These are phyloP conservation scores for Elsinoe perseae DNA, from an alignment of 2,329 filamentous ascomycete genomes.

Conservation along the genomic window DNA sequence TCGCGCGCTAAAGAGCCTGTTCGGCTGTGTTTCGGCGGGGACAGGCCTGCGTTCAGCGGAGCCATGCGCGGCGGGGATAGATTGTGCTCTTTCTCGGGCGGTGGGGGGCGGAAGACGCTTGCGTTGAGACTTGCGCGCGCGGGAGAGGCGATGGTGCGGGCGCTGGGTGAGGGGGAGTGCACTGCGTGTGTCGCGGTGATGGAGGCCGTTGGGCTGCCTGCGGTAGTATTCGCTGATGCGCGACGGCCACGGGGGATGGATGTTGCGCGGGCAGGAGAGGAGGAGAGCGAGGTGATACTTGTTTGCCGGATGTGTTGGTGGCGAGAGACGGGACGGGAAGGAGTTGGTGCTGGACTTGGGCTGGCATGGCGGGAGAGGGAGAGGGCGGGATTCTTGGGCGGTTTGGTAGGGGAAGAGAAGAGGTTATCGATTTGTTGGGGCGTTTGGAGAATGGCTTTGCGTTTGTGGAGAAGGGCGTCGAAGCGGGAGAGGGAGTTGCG, in stretches of 20 bases:
- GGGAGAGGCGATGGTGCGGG: neutral
- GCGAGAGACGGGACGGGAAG: slow-evolving; percentile 21
- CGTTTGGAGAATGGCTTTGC: slow-evolving; percentile 41
- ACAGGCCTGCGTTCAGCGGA: neutral
- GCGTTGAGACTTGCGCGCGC: neutral
- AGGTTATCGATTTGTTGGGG: slow-evolving; percentile 8
- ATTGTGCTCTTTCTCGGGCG: slow-evolving; percentile 24
- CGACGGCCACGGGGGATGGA: slow-evolving; percentile 11
- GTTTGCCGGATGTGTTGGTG: slow-evolving; percentile 19
- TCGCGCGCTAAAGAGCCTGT: neutral
- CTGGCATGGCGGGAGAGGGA: slow-evolving; percentile 12
- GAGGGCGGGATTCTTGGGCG: neutral
- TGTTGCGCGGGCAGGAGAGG: neutral
- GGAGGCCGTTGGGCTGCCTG: neutral
- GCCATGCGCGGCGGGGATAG: slow-evolving; percentile 11
- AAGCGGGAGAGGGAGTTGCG: slow-evolving; percentile 39
- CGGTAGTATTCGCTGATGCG: neutral
- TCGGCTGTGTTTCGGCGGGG: neutral
- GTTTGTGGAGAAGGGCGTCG: slow-evolving; percentile 41
- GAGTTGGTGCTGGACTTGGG: slow-evolving; percentile 18
- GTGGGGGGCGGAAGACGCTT: slow-evolving; percentile 29
- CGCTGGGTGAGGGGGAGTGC: neutral
- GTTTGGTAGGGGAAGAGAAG: slow-evolving; percentile 8
- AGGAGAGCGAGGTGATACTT: slow-evolving; percentile 17
- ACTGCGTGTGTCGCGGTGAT: neutral